Percentiles rank a stretch among this genome's conserved stretches.
phyloP scores from a whole-genome alignment of 2,329 filamentous ascomycete genomes.

The Zalaria sp. region DNA sequence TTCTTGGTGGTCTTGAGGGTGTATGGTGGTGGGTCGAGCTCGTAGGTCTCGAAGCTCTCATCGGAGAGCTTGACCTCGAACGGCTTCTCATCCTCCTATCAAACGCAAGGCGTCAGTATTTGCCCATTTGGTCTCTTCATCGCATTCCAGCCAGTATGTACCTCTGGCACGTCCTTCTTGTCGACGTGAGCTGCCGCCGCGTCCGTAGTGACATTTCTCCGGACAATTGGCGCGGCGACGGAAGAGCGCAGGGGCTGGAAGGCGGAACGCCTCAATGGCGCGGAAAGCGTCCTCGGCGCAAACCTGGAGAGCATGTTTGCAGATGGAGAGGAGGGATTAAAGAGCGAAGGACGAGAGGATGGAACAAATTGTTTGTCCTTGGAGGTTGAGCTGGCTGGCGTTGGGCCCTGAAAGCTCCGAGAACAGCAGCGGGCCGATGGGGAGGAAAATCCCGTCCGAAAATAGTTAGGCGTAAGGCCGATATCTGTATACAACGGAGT shows the following conservation, averaged over 20 bases:
- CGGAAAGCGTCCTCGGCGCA: slow-evolving; percentile 19
- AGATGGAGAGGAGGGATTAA: slow-evolving; percentile 1
- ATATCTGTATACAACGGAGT: no score
- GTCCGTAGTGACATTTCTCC: slow-evolving; percentile 83
- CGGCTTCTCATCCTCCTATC: slow-evolving; percentile 77
- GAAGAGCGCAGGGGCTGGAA: slow-evolving; percentile 25
- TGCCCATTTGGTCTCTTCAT: neutral
- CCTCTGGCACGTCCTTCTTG: slow-evolving; percentile 55
- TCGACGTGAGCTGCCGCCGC: slow-evolving; percentile 84
- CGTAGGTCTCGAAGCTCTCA: slow-evolving; percentile 99
- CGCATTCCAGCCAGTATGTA: slow-evolving; percentile 24
- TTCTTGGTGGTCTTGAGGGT: slow-evolving; percentile 90
- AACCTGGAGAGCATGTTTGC: slow-evolving; percentile 23
- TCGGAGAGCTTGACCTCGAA: slow-evolving; percentile 89
- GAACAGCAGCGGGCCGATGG: no score
- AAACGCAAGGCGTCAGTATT: neutral
- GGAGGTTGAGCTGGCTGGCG: slow-evolving; percentile 1
- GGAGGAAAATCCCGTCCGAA: no score
- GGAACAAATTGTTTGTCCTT: neutral
- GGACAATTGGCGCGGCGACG: slow-evolving; percentile 32
- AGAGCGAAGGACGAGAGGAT: neutral
- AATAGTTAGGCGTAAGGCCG: no score
- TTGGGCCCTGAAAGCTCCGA: neutral
- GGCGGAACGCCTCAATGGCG: slow-evolving; percentile 15
- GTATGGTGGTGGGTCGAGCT: slow-evolving; percentile 91